phyloP scores from a whole-genome alignment of 345 rosid species.

The Hibiscus syriacus region DNA sequence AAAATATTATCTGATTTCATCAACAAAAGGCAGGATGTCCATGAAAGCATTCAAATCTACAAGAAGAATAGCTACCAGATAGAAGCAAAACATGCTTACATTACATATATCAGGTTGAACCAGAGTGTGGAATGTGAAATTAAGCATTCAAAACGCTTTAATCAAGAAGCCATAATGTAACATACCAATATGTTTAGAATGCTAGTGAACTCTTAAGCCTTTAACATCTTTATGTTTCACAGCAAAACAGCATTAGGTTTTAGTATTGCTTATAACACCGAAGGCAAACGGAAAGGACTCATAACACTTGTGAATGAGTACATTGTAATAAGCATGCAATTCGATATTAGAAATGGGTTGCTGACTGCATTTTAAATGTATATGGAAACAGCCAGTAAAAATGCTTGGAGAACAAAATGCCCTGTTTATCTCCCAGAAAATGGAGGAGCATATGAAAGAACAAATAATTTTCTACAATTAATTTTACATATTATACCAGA shows the following conservation, averaged over 20 bases:
- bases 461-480: not conserved
- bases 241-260: not conserved
- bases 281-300: not conserved
- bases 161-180: not conserved
- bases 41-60: not conserved
- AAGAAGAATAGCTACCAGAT: not conserved
- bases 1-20: not conserved
- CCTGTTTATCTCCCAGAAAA: not conserved
- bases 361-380: not conserved
- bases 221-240: not conserved
- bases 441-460: not conserved
- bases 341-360: not conserved
- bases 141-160: not conserved
- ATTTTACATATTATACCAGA: not conserved
- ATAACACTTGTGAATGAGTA: not conserved
- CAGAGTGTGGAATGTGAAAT: not conserved
- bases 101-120: not conserved
- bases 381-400: not conserved
- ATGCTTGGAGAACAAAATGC: not conserved
- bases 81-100: not conserved
- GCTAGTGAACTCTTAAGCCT: conserved; percentile 1
- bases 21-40: not conserved
- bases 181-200: not conserved
- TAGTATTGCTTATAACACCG: not conserved
- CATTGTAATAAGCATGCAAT: not conserved